Conservation (phyloP, 805 yeast species). For the Myxozyma melibiosi region DNA sequence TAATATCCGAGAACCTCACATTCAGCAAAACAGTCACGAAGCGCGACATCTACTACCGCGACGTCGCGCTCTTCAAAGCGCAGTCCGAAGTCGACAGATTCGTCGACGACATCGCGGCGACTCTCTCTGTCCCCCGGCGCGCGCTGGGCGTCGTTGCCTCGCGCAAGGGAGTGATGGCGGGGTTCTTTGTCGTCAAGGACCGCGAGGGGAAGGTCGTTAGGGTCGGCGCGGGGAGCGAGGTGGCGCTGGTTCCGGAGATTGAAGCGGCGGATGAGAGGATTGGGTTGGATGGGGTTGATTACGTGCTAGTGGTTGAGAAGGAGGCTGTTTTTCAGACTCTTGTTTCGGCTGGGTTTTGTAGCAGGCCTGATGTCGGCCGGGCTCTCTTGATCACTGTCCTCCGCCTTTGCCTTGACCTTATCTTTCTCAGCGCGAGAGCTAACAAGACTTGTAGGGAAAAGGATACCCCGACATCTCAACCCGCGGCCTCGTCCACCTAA, state of each 20-base stretch:
- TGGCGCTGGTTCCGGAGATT: slow-evolving; percentile 44
- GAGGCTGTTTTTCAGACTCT: slow-evolving; percentile 41
- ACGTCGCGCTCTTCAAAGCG: slow-evolving; percentile 53
- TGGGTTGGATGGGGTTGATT: slow-evolving; percentile 35
- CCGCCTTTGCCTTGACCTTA: background rate
- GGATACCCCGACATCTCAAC: slow-evolving; percentile 69
- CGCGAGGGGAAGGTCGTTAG: background rate
- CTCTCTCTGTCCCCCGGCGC: slow-evolving; percentile 46
- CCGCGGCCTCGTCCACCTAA: slow-evolving; percentile 44
- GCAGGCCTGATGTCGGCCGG: slow-evolving; percentile 20
- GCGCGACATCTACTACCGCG: slow-evolving; percentile 62
- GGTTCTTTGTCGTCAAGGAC: slow-evolving; percentile 3
- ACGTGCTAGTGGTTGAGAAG: slow-evolving; percentile 53
- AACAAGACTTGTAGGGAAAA: slow-evolving; percentile 47
- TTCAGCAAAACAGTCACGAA: slow-evolving; percentile 42
- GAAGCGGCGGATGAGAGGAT: slow-evolving; percentile 34
- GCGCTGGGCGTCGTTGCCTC: slow-evolving; percentile 46
- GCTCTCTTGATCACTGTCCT: slow-evolving; percentile 48
- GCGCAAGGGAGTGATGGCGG: slow-evolving; percentile 28
- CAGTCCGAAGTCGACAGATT: slow-evolving; percentile 50
- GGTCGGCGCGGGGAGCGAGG: slow-evolving; percentile 1
- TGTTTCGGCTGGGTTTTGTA: slow-evolving; percentile 6
- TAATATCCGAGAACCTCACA: slow-evolving; percentile 20
- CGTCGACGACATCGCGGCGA: slow-evolving; percentile 45
- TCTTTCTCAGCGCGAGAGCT: background rate